These are phyloP conservation scores for Diaporthe capsici DNA, from an alignment of 2,329 filamentous ascomycete genomes.

Conservation along the genomic window DNA sequence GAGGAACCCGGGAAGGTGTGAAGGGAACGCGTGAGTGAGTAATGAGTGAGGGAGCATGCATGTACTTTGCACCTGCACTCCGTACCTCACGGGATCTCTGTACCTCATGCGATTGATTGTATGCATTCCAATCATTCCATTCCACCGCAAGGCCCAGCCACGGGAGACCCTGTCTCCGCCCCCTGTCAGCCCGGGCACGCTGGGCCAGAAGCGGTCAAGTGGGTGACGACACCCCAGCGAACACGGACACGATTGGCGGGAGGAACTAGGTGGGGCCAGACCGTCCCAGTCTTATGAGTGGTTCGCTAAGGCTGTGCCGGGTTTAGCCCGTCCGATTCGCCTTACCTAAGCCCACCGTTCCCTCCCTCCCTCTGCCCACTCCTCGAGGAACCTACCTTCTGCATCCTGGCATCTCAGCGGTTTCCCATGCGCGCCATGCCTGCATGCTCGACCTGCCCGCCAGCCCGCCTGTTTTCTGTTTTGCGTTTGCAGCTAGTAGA, in stretches of 20 bases:
- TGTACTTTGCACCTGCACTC: neutral
- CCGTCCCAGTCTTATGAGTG: constrained; percentile 18
- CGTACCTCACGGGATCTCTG: neutral
- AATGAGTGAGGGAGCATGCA: neutral
- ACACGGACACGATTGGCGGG: constrained; percentile 22
- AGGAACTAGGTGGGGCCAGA: neutral
- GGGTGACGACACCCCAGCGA: constrained; percentile 7
- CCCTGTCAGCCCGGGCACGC: neutral
- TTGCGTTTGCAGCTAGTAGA: constrained; percentile 9
- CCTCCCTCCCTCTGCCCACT: neutral
- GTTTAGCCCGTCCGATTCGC: constrained; percentile 7
- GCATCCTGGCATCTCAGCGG: neutral
- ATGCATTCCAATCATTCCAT: constrained; percentile 29
- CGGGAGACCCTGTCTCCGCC: constrained; percentile 8
- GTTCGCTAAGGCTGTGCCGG: constrained; percentile 24
- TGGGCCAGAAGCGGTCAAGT: constrained; percentile 8
- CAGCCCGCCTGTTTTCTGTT: neutral
- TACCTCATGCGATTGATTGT: neutral
- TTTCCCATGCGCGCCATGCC: neutral
- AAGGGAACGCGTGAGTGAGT: neutral
- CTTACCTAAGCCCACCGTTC: constrained; percentile 7
- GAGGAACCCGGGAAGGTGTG: neutral
- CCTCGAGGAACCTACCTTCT: neutral
- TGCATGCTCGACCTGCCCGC: neutral
- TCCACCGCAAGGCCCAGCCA: constrained; percentile 19